Base-by-base conservation (phyloP, 2,329 filamentous ascomycete genomes). In the Albifimbria verrucaria region DNA sequence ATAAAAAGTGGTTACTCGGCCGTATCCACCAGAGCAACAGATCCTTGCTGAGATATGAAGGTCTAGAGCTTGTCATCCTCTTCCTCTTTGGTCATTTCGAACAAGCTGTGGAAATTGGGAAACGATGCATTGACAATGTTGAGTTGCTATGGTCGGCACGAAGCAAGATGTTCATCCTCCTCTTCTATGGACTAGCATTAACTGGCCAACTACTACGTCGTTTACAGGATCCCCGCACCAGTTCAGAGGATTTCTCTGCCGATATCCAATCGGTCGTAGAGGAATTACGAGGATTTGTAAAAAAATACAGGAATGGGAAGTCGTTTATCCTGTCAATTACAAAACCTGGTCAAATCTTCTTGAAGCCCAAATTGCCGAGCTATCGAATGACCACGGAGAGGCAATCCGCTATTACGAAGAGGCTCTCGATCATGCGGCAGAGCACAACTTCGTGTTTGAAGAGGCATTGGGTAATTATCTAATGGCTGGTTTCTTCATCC, bases 391-490 rank as follows among this genome's bases (percentile, higher is more conserved):
- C 28, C 77, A 84, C 55, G 84, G 81, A 3, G 64, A 69, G 2
- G 84, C 87, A 7, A 76, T 92, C 28, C 73, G 73, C 22, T 73
- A 80, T 44, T 92, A 90, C 62, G 89, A 93, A 65, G 77, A 82
- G 56, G 83, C 86, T 7, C 71, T 92, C 53, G 88, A 92, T 60
- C 88, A 92, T 62, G 82, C 86, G 12, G 78, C 88, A 20, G 77
- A 88, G 52, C 79, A 90, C 59, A 77, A 78, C 43, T 87, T 89
- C 56, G 63, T 80, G 2, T 80, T 91, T 48, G 89, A 92, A 55
- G 87, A 92, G 66, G 89, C 86, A 0, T 75, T 91, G 2, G 82
- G 84, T 17, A 87, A 88, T 62, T 89, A 90, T 64, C 74, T 92
- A 25, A 87, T 92, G 73, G 88, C 85, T 2, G 87, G 87, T 10